Evolutionary conservation across 139 green algal genomes (phyloP).

Genomic region (Chlamydomonas sp.): DNA sequence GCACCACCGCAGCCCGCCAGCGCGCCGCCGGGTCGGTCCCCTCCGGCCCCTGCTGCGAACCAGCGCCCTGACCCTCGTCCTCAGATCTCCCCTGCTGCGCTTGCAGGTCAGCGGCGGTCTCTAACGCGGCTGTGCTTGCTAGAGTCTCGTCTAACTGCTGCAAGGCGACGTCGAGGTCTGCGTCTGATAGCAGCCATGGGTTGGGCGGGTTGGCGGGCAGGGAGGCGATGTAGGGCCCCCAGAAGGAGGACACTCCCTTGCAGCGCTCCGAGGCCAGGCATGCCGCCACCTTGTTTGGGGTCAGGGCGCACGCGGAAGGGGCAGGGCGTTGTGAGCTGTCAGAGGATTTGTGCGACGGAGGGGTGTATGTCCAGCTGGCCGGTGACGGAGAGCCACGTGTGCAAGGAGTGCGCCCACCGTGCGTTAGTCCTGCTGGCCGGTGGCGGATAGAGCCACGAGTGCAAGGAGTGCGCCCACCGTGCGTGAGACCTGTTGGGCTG

Average conservation of each 20-base stretch:
- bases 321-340: no score
- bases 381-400: no score
- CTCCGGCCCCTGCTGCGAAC: no score
- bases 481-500: no score
- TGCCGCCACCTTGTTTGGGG: conserved; percentile 1
- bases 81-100: no score
- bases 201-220: conserved; percentile 13
- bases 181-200: conserved; percentile 5
- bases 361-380: no score
- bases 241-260: conserved; percentile 22
- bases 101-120: not conserved
- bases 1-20: conserved; percentile 22
- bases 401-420: no score
- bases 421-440: no score
- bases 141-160: not conserved
- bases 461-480: no score
- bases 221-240: conserved; percentile 14
- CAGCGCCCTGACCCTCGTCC: no score
- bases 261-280: not conserved
- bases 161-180: not conserved
- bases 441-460: no score
- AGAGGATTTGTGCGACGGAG: no score
- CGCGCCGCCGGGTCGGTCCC: not conserved
- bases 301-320: not conserved
- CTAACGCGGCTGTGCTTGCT: not conserved